A percentile compares a stretch with the other conserved stretches of the same genome.
Conservation (phyloP, 148 eudicot genomes). For the Camellia japonica region DNA sequence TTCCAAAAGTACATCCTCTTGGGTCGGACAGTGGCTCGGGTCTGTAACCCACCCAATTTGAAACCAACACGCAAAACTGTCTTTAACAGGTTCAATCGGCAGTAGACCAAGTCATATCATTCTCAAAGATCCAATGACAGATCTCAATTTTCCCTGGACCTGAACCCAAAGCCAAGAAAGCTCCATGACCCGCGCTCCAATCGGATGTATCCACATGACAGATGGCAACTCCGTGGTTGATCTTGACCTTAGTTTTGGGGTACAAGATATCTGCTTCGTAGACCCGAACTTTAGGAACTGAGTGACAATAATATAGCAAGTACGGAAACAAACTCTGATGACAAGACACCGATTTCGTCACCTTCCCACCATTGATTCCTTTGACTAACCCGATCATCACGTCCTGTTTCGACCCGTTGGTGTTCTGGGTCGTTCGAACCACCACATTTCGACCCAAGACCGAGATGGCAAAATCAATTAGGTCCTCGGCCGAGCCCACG, state of each 20-base stretch:
- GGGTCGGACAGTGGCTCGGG: background rate
- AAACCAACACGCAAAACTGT: background rate
- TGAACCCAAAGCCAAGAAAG: constrained; percentile 44
- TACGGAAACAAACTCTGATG: constrained; percentile 56
- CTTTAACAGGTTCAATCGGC: constrained; percentile 22
- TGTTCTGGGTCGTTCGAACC: constrained; percentile 36
- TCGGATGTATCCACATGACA: constrained; percentile 51
- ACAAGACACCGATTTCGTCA: constrained; percentile 48
- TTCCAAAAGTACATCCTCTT: too few species aligned
- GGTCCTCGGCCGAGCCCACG: constrained; percentile 50
- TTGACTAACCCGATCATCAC: constrained; percentile 43
- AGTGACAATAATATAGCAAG: constrained; percentile 51
- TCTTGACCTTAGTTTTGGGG: constrained; percentile 33
- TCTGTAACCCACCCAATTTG: background rate
- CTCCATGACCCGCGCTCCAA: constrained; percentile 57
- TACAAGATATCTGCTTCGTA: constrained; percentile 54
- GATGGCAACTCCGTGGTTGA: constrained; percentile 50
- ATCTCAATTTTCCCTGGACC: constrained; percentile 61
- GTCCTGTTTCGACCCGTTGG: constrained; percentile 36
- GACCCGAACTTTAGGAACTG: constrained; percentile 54
- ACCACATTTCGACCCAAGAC: constrained; percentile 43
- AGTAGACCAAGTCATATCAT: constrained; percentile 50
- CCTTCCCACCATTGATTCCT: constrained; percentile 46
- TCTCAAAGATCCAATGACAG: constrained; percentile 63
- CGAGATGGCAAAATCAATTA: constrained; percentile 52